These are phyloP conservation scores for Musa troglodytarum DNA, from an alignment of 176 grass and related monocot species.

Conservation along the genomic window DNA sequence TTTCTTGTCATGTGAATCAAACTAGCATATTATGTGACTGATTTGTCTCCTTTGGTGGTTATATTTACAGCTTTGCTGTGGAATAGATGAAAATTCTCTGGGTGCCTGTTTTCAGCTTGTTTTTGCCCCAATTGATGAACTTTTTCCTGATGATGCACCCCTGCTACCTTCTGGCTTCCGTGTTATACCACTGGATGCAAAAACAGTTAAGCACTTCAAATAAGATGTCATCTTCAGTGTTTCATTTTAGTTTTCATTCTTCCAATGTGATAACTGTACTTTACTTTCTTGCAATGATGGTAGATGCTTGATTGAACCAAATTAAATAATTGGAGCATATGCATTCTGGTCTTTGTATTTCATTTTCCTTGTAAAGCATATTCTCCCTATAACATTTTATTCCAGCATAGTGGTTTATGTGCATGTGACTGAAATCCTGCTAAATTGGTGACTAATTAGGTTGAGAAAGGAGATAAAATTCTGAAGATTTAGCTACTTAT, in stretches of 20 bases:
- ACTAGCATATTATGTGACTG: not conserved
- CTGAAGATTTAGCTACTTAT: no score
- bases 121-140: slow-evolving; percentile 89
- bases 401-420: no score
- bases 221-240: not conserved
- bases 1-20: not conserved
- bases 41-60: not conserved
- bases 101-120: slow-evolving; percentile 98
- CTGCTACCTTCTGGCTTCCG: slow-evolving; percentile 88
- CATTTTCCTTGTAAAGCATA: no score
- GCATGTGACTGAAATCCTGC: no score
- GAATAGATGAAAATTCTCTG: slow-evolving; percentile 87
- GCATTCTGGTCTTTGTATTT: no score
- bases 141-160: slow-evolving; percentile 90
- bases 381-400: no score
- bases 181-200: slow-evolving; percentile 77
- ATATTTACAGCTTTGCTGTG: slow-evolving; percentile 76
- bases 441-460: no score
- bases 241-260: not conserved
- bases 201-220: slow-evolving; percentile 57
- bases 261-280: not conserved
- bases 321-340: no score
- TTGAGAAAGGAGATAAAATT: no score
- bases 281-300: not conserved
- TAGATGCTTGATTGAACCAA: not conserved